Base-by-base conservation (phyloP, 768 basidiomycete species). In the Agrocybe pediades region DNA sequence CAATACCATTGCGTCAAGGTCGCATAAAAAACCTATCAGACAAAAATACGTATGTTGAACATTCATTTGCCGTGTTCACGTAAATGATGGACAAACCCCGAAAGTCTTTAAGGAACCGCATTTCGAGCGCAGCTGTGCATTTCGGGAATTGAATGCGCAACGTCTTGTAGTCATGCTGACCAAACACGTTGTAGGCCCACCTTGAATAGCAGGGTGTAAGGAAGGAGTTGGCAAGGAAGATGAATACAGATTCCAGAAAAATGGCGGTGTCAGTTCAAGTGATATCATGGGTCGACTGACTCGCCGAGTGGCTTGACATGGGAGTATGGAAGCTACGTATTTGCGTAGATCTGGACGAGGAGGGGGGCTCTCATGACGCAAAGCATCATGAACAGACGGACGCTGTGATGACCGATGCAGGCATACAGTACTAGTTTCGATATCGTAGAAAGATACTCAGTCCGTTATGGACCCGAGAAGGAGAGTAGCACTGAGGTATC, bases 301-400 rank as follows among this genome's bases (percentile, higher is more conserved):
- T 9, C 2, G 39, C 6, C 9, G 39, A 20, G n/a, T 9, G 20
- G 33, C n/a, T 36, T 36, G 45, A 40, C 52, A 46, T 53, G 51
- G 26, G 52, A 53, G 52, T 15, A 21, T 24, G 9, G 11, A 47
- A 23, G 7, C 17, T 17, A 15, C 16, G n/a, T n/a, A n/a, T n/a
- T n/a, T n/a, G n/a, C n/a, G n/a, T n/a, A n/a, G n/a, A n/a, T n/a
- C n/a, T n/a, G n/a, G n/a, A n/a, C n/a, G n/a, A n/a, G n/a, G n/a
- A 25, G 24, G 7, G 33, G 21, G n/a, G 24, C 16, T 41, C 21
- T 40, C 16, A 26, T 24, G 24, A 21, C 17, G 21, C 6, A n/a
- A 36, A 36, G 17, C 33, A 36, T 36, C 20, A 54, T 54, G 47
- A 49, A n/a, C n/a, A n/a, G n/a, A n/a, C n/a, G n/a, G n/a, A n/a